Evolutionary conservation across 2,329 filamentous ascomycete genomes (phyloP).

Genomic region (Cladophialophora immunda): DNA sequence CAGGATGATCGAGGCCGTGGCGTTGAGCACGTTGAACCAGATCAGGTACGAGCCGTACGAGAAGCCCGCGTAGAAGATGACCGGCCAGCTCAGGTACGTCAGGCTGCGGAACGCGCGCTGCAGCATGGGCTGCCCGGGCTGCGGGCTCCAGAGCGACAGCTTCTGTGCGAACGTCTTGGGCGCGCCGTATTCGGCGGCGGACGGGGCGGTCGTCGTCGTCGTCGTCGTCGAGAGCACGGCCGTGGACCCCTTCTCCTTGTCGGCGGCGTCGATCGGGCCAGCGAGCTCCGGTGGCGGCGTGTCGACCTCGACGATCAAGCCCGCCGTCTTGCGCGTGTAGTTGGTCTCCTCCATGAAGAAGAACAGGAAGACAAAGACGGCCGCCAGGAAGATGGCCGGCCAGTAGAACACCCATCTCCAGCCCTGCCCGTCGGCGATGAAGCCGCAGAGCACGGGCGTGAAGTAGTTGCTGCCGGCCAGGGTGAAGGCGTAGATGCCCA

Average conservation of each 20-base stretch:
- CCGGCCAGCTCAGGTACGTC: constrained; percentile 44
- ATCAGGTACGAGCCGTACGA: constrained; percentile 48
- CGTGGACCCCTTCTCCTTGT: constrained; percentile 20
- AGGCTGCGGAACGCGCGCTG: constrained; percentile 27
- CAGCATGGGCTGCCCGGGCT: constrained; percentile 24
- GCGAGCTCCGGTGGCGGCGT: constrained; percentile 23
- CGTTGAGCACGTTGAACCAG: constrained; percentile 56
- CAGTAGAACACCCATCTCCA: constrained; percentile 42
- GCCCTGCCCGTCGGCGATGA: constrained; percentile 40
- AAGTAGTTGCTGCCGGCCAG: constrained; percentile 38
- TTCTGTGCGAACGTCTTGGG: constrained; percentile 32
- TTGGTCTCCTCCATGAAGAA: constrained; percentile 41
- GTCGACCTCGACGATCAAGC: constrained; percentile 18
- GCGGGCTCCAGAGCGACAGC: constrained; percentile 29
- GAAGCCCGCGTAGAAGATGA: constrained; percentile 53
- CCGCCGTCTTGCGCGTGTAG: constrained; percentile 31
- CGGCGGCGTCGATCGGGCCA: constrained; percentile 4
- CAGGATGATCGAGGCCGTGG: constrained; percentile 51
- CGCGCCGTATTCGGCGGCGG: neutral
- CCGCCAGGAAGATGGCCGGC: constrained; percentile 34
- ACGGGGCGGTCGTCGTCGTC: neutral
- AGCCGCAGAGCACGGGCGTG: constrained; percentile 50
- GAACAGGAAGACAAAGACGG: constrained; percentile 35
- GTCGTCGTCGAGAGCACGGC: constrained; percentile 15
- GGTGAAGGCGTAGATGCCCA: constrained; percentile 38